Conservation (phyloP, 1,284 basidiomycete species). For the Cerioporus squamosus region DNA sequence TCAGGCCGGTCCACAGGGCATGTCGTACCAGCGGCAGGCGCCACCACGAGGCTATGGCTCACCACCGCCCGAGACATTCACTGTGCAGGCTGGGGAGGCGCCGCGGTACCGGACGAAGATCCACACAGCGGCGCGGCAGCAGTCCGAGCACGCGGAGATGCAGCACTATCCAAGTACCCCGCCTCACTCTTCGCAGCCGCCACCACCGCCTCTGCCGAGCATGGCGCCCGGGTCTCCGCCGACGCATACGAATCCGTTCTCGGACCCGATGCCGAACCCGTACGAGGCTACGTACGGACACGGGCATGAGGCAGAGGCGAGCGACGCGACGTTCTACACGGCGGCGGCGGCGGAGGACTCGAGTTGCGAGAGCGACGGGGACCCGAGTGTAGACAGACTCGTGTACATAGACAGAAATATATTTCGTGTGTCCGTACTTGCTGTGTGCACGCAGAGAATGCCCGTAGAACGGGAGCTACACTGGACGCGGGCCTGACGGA, state of each 20-base stretch:
- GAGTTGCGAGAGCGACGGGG: constrained; percentile 6
- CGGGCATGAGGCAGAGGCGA: constrained; percentile 20
- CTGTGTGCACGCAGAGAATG: too few species aligned
- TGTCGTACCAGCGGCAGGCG: constrained; percentile 20
- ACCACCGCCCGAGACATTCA: constrained; percentile 18
- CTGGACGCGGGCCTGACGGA: too few species aligned
- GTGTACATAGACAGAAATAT: too few species aligned
- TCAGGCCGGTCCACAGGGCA: neutral
- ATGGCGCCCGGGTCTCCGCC: neutral
- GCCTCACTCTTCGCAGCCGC: neutral
- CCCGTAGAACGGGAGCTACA: too few species aligned
- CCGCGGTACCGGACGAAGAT: constrained; percentile 4
- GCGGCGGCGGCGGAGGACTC: constrained; percentile 12
- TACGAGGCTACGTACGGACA: constrained; percentile 7
- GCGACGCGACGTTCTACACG: constrained; percentile 28
- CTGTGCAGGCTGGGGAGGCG: neutral
- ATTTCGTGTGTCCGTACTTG: too few species aligned
- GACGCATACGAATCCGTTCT: constrained; percentile 16
- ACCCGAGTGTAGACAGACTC: too few species aligned
- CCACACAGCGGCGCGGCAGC: neutral
- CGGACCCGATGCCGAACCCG: constrained; percentile 20
- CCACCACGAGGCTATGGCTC: constrained; percentile 22
- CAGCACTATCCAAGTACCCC: neutral
- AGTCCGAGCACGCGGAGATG: neutral
- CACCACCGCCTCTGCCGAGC: neutral